A percentile compares a stretch with the other conserved stretches of the same genome.
These are phyloP conservation scores for Ganoderma leucocontextum DNA, from an alignment of 1,284 basidiomycete genomes.

Conservation along the genomic window DNA sequence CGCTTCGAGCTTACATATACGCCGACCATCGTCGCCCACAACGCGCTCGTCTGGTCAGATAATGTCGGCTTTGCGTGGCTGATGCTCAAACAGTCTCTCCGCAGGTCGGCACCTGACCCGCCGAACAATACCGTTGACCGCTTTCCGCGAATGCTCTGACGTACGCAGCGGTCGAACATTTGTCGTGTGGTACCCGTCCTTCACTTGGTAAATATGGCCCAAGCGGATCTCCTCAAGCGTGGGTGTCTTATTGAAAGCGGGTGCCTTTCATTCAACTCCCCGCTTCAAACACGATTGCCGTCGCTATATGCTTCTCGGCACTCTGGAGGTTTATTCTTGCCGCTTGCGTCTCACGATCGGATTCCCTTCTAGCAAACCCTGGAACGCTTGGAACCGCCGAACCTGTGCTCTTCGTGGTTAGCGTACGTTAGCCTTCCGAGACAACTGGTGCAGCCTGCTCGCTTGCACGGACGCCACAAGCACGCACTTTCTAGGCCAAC, in stretches of 20 bases:
- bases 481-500: background rate
- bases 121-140: constrained; percentile 10
- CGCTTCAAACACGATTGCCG: constrained; percentile 11
- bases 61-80: constrained; percentile 11
- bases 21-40: background rate
- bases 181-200: constrained; percentile 17
- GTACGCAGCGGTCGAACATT: constrained; percentile 27
- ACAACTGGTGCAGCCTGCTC: background rate
- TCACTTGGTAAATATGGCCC: constrained; percentile 16
- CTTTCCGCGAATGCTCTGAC: constrained; percentile 31
- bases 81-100: constrained; percentile 6
- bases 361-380: constrained; percentile 15
- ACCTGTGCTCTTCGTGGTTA: constrained; percentile 7
- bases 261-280: constrained; percentile 8
- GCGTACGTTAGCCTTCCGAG: constrained; percentile 3
- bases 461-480: background rate
- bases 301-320: constrained; percentile 13
- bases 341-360: constrained; percentile 15
- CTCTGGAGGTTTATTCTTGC: constrained; percentile 5
- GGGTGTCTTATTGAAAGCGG: constrained; percentile 15
- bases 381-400: constrained; percentile 19
- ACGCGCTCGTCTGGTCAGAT: constrained; percentile 7
- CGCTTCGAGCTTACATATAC: background rate
- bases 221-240: constrained; percentile 11
- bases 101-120: constrained; percentile 16